Base-by-base conservation (phyloP, 1,139 yeast species). In the Nakaseomyces delphensis region DNA sequence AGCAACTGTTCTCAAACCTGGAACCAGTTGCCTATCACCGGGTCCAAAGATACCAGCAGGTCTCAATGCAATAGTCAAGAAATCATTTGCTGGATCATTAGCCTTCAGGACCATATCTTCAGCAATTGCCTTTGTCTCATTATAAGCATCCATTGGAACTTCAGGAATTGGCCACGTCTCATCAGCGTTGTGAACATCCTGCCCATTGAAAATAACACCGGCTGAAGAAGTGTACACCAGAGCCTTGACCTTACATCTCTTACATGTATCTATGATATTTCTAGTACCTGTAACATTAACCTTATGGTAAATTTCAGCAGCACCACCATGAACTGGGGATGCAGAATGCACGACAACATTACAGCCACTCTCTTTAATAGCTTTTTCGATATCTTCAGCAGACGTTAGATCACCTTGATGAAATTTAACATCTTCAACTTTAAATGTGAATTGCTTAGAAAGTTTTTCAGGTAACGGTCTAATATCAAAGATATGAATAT, bases 31-130 rank as follows among this genome's bases (percentile, higher is more conserved):
- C 48, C 98, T 77, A 63, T 93, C 98, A 37, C 98, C 98, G 4
- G 98, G 98, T 4, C 98, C 99, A 67, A 93, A 91, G 40, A 93
- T 87, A 30, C 98, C 99, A 0, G 98, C 96, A 2, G 98, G 98
- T 51, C 99, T 77, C 44, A 93, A 66, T 4, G 96, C 89, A 33
- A 85, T 82, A 0, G 98, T 91, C 41, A 71, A 64, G 46, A 84
- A 74, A 6, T 72, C 71, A n/a, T 69, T 67, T 0, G 67, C 63
- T 35, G 64, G 68, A 52, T 69, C 72, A 59, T 84, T 79, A 15
- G 94, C 84, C 30, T 73, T 67, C 59, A 89, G 70, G 2, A 89
- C 96, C 63, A 79, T 74, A 23, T 72, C 74, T 64, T 93, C 99
- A 0, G 96, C 99, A 46, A 74, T 73, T 10, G 96, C 96, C 62